Evolutionary conservation across 1,139 yeast species (phyloP).

Genomic region (Geotrichum bryndzae): DNA sequence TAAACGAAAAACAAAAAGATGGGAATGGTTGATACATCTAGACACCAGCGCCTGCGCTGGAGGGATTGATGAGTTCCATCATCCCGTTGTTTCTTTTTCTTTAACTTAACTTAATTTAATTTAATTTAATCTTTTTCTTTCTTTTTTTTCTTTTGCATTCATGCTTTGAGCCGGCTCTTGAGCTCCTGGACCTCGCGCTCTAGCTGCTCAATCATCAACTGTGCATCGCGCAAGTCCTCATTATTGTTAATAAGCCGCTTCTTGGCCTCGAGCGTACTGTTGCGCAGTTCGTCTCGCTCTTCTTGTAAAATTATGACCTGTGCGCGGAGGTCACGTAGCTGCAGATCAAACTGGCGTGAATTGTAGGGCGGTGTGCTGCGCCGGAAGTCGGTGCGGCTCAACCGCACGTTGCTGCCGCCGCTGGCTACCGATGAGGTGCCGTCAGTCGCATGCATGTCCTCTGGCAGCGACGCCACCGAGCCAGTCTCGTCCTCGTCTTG

Average conservation of each 20-base stretch:
- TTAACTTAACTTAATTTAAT: not conserved
- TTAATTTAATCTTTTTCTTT: not conserved
- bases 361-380: conserved; percentile 39
- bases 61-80: no score
- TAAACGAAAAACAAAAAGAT: no score
- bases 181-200: conserved; percentile 20
- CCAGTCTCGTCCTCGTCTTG: conserved; percentile 36
- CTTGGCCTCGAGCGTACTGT: conserved; percentile 34
- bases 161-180: not conserved
- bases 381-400: conserved; percentile 15
- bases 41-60: no score
- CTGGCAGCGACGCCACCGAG: conserved; percentile 27
- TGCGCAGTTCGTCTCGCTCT: conserved; percentile 76
- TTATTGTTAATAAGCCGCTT: conserved; percentile 33
- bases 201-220: conserved; percentile 22
- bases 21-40: no score
- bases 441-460: conserved; percentile 28
- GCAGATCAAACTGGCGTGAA: conserved; percentile 67
- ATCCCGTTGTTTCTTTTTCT: no score
- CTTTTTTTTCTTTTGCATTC: not conserved
- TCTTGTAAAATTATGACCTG: conserved; percentile 74
- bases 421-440: conserved; percentile 4
- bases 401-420: conserved; percentile 13
- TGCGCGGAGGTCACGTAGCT: conserved; percentile 76
- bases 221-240: conserved; percentile 29